These are phyloP conservation scores for Ophiocordyceps camponoti-saundersi DNA, from an alignment of 2,329 filamentous ascomycete genomes.

Conservation along the genomic window DNA sequence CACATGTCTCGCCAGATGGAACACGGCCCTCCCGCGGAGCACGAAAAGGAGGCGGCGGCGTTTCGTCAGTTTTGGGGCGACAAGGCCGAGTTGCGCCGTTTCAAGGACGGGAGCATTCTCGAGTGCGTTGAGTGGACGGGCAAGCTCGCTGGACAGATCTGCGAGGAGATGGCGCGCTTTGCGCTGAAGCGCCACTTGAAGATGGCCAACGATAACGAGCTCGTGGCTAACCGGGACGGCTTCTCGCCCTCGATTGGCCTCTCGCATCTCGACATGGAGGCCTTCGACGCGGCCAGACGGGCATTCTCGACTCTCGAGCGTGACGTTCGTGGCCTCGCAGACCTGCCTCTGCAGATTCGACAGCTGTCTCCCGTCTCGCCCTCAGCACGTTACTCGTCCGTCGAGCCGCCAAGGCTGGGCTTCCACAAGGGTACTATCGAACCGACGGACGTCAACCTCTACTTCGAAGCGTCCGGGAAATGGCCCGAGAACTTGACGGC, in stretches of 20 bases:
- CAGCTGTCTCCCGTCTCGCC: constrained; percentile 60
- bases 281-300: constrained; percentile 53
- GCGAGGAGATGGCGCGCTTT: constrained; percentile 65
- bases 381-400: constrained; percentile 56
- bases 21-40: constrained; percentile 71
- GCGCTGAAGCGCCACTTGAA: constrained; percentile 54
- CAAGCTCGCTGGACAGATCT: constrained; percentile 44
- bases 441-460: constrained; percentile 65
- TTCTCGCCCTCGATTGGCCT: constrained; percentile 31
- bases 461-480: constrained; percentile 81
- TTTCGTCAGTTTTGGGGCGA: constrained; percentile 93
- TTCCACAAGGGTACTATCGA: constrained; percentile 24
- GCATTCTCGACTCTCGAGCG: constrained; percentile 59
- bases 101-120: constrained; percentile 85
- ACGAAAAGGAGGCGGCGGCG: constrained; percentile 61
- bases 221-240: constrained; percentile 32
- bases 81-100: constrained; percentile 80
- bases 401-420: constrained; percentile 23
- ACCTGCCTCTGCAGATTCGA: constrained; percentile 72
- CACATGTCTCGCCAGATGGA: constrained; percentile 67
- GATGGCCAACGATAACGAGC: constrained; percentile 32
- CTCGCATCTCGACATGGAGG: constrained; percentile 28
- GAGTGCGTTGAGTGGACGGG: constrained; percentile 81
- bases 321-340: constrained; percentile 60
- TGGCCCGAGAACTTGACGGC: constrained; percentile 88